phyloP scores from a whole-genome alignment of 169 alveolate genomes.

The Plasmodium falciparum region DNA sequence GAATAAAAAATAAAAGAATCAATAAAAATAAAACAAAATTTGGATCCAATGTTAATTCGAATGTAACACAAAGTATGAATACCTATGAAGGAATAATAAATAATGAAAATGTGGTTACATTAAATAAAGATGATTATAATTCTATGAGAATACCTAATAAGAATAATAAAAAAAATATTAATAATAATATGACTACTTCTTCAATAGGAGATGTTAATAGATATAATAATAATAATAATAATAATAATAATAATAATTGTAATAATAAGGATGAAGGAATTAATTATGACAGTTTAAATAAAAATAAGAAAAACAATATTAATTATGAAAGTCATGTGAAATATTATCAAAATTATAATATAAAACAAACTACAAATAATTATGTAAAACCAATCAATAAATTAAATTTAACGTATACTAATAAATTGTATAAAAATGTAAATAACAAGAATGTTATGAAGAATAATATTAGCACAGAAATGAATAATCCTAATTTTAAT shows the following conservation, averaged over 20 bases:
- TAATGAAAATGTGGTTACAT: background rate
- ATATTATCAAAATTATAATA: background rate
- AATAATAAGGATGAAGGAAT: background rate
- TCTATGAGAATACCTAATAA: background rate
- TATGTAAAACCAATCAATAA: constrained; percentile 11
- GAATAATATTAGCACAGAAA: constrained; percentile 17
- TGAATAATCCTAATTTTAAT: constrained; percentile 5
- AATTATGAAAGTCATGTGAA: background rate
- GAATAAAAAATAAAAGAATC: constrained; percentile 19
- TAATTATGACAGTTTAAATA: background rate
- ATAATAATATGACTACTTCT: background rate
- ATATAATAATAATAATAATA: constrained; percentile 2
- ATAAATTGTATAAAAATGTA: constrained; percentile 40
- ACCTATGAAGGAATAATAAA: background rate
- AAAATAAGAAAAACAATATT: background rate
- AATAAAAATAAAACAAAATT: constrained; percentile 15
- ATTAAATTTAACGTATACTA: constrained; percentile 47
- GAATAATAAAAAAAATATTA: background rate
- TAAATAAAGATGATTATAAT: background rate
- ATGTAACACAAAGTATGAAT: background rate
- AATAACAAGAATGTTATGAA: background rate
- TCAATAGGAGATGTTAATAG: background rate
- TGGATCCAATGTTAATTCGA: background rate
- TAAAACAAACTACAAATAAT: background rate
- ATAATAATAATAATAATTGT: background rate